Conservation (phyloP, 2,329 filamentous ascomycete genomes). For the Cladosporium sp. region DNA sequence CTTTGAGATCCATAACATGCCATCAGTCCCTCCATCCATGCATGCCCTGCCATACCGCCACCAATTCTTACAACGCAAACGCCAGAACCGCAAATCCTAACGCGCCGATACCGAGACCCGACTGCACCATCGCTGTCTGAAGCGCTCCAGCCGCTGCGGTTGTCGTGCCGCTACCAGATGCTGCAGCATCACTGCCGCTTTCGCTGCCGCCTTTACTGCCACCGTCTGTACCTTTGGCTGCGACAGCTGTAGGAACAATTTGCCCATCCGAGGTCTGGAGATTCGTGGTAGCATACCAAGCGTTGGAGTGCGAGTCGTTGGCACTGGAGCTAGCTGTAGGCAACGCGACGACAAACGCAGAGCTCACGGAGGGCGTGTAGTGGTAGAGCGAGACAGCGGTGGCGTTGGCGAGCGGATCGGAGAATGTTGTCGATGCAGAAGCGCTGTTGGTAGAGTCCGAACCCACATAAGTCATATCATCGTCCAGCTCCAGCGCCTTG, state of each 20-base stretch:
- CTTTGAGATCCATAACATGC: no score
- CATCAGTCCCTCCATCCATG: background rate
- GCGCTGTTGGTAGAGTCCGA: background rate
- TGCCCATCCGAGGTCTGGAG: background rate
- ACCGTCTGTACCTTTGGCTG: background rate
- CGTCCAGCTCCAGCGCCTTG: background rate
- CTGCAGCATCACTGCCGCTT: background rate
- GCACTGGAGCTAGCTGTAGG: background rate
- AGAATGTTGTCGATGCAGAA: background rate
- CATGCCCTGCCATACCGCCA: background rate
- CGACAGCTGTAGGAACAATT: background rate
- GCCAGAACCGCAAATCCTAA: background rate
- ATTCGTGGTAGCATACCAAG: background rate
- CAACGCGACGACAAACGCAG: background rate
- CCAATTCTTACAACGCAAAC: background rate
- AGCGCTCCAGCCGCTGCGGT: background rate
- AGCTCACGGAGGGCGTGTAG: background rate
- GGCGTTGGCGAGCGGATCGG: background rate
- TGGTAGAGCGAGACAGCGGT: background rate
- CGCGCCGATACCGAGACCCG: background rate
- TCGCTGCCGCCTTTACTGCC: background rate
- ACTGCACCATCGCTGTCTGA: background rate
- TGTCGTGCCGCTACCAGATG: background rate
- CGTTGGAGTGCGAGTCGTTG: background rate
- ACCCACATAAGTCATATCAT: background rate